Percentiles rank a stretch among this genome's conserved stretches.
Conservation (phyloP, 768 basidiomycete species). For the Lentinula guzmanii region DNA sequence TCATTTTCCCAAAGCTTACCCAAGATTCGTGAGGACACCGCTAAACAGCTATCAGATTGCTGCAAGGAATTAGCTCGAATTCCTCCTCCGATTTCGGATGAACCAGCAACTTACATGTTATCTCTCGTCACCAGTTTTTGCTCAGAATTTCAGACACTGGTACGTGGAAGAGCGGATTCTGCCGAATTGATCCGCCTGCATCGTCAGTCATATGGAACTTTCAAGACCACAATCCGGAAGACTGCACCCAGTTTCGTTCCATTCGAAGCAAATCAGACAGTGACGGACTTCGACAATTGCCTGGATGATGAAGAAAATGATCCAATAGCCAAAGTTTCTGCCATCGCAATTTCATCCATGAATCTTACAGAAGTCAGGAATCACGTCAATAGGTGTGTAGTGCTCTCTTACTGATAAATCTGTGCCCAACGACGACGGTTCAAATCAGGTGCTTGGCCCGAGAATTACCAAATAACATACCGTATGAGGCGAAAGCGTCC, state of each 20-base stretch:
- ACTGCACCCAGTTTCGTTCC: slow-evolving; percentile 33
- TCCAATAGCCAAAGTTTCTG: slow-evolving; percentile 10
- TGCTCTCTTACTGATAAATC: neutral
- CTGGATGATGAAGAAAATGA: slow-evolving; percentile 13
- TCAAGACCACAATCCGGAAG: slow-evolving; percentile 24
- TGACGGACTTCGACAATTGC: slow-evolving; percentile 7
- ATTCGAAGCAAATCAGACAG: neutral
- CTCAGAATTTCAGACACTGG: slow-evolving; percentile 19
- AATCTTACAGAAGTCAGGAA: slow-evolving; percentile 25
- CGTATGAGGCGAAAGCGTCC: slow-evolving; percentile 19
- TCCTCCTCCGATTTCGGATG: slow-evolving; percentile 22
- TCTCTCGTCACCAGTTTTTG: slow-evolving; percentile 27
- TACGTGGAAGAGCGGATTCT: slow-evolving; percentile 20
- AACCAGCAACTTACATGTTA: slow-evolving; percentile 31
- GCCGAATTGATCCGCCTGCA: slow-evolving; percentile 24
- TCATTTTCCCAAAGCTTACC: slow-evolving; percentile 11
- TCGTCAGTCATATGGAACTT: slow-evolving; percentile 17
- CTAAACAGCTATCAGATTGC: slow-evolving; percentile 18
- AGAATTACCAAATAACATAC: slow-evolving; percentile 24
- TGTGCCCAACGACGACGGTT: neutral
- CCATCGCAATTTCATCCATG: slow-evolving; percentile 13
- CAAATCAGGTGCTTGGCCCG: slow-evolving; percentile 8
- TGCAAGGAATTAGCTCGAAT: slow-evolving; percentile 17
- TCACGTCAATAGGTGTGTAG: slow-evolving; percentile 24
- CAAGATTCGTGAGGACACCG: slow-evolving; percentile 20